Conservation (phyloP, 768 basidiomycete species). For the Russula olivacea region DNA sequence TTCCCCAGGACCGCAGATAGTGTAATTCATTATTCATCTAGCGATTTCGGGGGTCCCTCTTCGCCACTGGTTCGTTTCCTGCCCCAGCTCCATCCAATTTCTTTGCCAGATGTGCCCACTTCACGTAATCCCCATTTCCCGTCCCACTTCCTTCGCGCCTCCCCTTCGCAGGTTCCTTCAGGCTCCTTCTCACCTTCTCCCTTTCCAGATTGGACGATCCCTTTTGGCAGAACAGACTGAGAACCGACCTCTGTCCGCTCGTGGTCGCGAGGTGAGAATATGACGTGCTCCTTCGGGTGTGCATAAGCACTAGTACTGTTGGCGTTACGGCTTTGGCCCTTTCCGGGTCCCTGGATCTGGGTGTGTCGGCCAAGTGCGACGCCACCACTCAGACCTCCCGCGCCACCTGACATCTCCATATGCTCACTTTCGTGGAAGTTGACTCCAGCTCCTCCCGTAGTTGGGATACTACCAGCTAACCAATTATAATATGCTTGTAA, state of each 20-base stretch:
- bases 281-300: conserved; percentile 22
- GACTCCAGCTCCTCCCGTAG: background rate
- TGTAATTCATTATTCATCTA: too few species aligned
- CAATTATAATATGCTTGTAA: conserved; percentile 17
- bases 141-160: conserved; percentile 13
- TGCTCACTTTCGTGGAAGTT: conserved; percentile 9
- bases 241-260: conserved; percentile 7
- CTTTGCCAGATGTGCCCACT: background rate
- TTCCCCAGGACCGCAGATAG: too few species aligned
- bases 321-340: conserved; percentile 10
- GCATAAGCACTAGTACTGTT: conserved; percentile 19
- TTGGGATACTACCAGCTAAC: conserved; percentile 4
- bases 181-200: background rate
- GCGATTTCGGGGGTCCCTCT: background rate
- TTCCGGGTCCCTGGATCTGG: conserved; percentile 15
- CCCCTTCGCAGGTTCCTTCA: background rate
- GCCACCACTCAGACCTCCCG: conserved; percentile 17
- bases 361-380: conserved; percentile 17
- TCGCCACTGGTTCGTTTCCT: background rate
- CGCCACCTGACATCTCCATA: conserved; percentile 20
- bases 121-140: conserved; percentile 23
- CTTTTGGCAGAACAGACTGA: background rate
- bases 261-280: conserved; percentile 19
- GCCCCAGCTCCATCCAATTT: conserved; percentile 19
- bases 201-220: background rate